Percentiles rank a stretch among this genome's conserved stretches.
Evolutionary conservation across 352 stramenopile species (phyloP).

Genomic region (Phytophthora cajani): DNA sequence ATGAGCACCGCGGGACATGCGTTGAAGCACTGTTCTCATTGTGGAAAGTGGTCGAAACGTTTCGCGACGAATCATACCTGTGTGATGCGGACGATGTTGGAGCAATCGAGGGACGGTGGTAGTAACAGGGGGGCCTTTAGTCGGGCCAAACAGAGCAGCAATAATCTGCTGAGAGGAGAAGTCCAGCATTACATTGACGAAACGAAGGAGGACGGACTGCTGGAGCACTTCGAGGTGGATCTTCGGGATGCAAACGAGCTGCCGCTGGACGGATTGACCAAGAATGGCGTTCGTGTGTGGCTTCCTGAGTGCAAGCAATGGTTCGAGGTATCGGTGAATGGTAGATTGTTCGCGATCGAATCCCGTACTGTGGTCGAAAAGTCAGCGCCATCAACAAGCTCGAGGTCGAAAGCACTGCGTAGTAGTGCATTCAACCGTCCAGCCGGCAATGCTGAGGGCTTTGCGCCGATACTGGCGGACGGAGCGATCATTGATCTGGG

Average conservation of each 20-base stretch:
- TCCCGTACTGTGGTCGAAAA: constrained; percentile 34
- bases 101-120: constrained; percentile 6
- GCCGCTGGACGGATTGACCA: constrained; percentile 77
- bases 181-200: constrained; percentile 34
- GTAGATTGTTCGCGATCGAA: constrained; percentile 74
- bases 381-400: constrained; percentile 1
- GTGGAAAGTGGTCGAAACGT: constrained; percentile 61
- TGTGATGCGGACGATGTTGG: constrained; percentile 38
- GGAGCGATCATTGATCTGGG: constrained; percentile 81
- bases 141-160: constrained; percentile 13
- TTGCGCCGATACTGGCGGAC: constrained; percentile 63
- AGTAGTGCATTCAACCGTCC: constrained; percentile 79
- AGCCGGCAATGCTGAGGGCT: constrained; percentile 36
- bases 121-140: constrained; percentile 11
- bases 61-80: constrained; percentile 53
- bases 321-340: constrained; percentile 86
- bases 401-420: constrained; percentile 15
- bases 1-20: constrained; percentile 72
- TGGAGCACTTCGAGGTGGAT: constrained; percentile 56
- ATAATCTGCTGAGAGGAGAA: background rate
- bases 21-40: constrained; percentile 66
- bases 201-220: constrained; percentile 29
- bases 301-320: constrained; percentile 74
- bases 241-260: constrained; percentile 45
- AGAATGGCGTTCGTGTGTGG: constrained; percentile 83